Percentiles rank a stretch among this genome's conserved stretches.
These are phyloP conservation scores for Microdochium paspali DNA, from an alignment of 2,329 filamentous ascomycete genomes.

Conservation along the genomic window DNA sequence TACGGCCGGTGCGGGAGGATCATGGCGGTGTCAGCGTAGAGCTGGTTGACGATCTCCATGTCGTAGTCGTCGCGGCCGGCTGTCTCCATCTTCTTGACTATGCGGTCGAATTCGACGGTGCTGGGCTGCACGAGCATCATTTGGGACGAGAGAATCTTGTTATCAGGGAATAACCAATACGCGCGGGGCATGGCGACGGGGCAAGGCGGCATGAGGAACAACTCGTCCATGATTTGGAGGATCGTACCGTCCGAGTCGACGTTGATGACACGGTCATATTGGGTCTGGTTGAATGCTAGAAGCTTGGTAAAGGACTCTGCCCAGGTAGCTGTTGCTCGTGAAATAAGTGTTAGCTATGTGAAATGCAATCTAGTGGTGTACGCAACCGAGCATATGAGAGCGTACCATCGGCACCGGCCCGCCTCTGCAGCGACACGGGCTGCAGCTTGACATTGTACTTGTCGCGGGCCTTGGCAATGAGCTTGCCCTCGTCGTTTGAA, in stretches of 20 bases:
- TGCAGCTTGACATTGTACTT: conserved; percentile 32
- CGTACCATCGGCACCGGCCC: conserved; percentile 24
- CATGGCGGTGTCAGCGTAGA: conserved; percentile 48
- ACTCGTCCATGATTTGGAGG: conserved; percentile 56
- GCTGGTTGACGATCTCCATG: conserved; percentile 58
- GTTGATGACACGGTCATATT: conserved; percentile 43
- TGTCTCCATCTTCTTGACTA: conserved; percentile 22
- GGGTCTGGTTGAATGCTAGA: conserved; percentile 56
- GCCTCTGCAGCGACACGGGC: conserved; percentile 29
- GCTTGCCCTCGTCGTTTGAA: conserved; percentile 15
- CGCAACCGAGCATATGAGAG: background rate
- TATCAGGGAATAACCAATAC: conserved; percentile 54
- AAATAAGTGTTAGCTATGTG: background rate
- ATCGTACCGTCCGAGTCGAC: conserved; percentile 55
- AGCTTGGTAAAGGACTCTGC: conserved; percentile 59
- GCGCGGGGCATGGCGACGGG: conserved; percentile 60
- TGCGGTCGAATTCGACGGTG: conserved; percentile 31
- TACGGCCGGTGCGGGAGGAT: conserved; percentile 57
- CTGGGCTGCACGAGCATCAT: conserved; percentile 54
- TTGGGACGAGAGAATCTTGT: conserved; percentile 46
- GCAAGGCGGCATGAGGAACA: conserved; percentile 55
- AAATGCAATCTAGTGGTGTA: background rate
- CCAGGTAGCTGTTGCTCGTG: conserved; percentile 36
- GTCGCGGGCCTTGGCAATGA: conserved; percentile 32
- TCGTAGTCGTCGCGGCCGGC: conserved; percentile 38